These are phyloP conservation scores for Neurospora tetraspora DNA, from an alignment of 495 filamentous ascomycete genomes.

Conservation along the genomic window DNA sequence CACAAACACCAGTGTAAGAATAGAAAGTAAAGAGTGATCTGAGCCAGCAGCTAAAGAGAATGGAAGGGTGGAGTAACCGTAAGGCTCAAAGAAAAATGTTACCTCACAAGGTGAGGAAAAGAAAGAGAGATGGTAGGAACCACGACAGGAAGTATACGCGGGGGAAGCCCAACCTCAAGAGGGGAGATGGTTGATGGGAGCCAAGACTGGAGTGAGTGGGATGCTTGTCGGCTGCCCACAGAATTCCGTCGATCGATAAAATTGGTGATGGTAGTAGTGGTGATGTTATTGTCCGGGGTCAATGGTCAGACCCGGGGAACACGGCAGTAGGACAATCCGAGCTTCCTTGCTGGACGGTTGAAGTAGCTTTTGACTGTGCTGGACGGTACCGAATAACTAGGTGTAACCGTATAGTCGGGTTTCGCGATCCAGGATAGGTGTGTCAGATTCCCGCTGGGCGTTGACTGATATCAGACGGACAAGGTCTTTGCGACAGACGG, in stretches of 20 bases:
- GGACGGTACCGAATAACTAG: not conserved
- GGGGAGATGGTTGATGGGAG: not conserved
- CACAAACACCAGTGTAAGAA: slow-evolving; percentile 15
- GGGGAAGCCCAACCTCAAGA: slow-evolving; percentile 16
- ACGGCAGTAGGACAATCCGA: not conserved
- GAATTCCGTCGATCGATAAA: not conserved
- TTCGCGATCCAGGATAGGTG: slow-evolving; percentile 27
- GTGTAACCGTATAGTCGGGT: slow-evolving; percentile 7
- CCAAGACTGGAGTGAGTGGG: not conserved
- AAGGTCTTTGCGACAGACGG: slow-evolving; percentile 14
- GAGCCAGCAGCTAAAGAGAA: slow-evolving; percentile 46
- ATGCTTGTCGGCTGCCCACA: not conserved
- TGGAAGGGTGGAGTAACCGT: slow-evolving; percentile 16
- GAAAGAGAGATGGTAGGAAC: slow-evolving; percentile 7
- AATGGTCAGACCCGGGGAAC: not conserved
- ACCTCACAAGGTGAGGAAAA: slow-evolving; percentile 21
- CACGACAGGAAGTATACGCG: slow-evolving; percentile 24
- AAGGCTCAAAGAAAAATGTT: slow-evolving; percentile 8
- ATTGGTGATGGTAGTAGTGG: not conserved
- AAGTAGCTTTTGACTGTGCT: not conserved
- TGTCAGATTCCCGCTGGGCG: slow-evolving; percentile 22
- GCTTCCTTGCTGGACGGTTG: slow-evolving; percentile 1
- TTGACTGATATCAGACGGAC: slow-evolving; percentile 23
- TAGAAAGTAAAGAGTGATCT: slow-evolving; percentile 41
- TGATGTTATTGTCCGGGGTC: not conserved